Percentiles rank a stretch among this genome's conserved stretches.
Conservation (phyloP, 2,329 filamentous ascomycete species). For the Aspergillus novoparasiticus region DNA sequence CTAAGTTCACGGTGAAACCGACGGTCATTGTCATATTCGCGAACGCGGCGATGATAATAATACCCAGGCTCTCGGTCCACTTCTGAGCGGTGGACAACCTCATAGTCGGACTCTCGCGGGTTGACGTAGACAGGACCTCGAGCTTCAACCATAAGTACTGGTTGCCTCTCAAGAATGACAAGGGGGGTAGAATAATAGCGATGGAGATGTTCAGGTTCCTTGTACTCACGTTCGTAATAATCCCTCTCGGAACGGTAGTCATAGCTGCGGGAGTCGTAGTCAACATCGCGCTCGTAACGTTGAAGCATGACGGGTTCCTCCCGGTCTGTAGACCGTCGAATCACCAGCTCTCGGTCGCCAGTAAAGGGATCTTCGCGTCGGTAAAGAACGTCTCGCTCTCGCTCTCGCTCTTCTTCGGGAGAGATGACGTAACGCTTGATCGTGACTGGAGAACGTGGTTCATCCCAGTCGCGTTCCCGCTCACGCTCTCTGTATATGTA, state of each 20-base stretch:
- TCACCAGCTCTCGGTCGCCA: conserved; percentile 46
- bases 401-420: conserved; percentile 42
- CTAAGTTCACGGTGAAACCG: conserved; percentile 50
- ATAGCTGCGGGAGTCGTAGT: conserved; percentile 49
- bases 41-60: conserved; percentile 61
- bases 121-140: conserved; percentile 53
- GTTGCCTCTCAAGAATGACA: conserved; percentile 56
- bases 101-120: conserved; percentile 59
- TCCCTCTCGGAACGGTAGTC: conserved; percentile 49
- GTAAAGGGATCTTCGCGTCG: conserved; percentile 34
- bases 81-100: conserved; percentile 62
- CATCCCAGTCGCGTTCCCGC: conserved; percentile 46
- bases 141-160: conserved; percentile 59
- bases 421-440: conserved; percentile 61
- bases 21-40: conserved; percentile 57
- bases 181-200: conserved; percentile 52
- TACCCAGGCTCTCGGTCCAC: conserved; percentile 61
- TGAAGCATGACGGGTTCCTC: conserved; percentile 44
- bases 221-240: conserved; percentile 48
- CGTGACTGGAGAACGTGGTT: conserved; percentile 44
- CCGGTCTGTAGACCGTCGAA: conserved; percentile 50
- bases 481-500: conserved; percentile 44
- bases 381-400: conserved; percentile 31
- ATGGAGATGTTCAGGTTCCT: conserved; percentile 48
- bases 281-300: conserved; percentile 52